Evolutionary conservation across 495 filamentous ascomycete genomes (phyloP).

Genomic region (Lindgomyces ingoldianus): DNA sequence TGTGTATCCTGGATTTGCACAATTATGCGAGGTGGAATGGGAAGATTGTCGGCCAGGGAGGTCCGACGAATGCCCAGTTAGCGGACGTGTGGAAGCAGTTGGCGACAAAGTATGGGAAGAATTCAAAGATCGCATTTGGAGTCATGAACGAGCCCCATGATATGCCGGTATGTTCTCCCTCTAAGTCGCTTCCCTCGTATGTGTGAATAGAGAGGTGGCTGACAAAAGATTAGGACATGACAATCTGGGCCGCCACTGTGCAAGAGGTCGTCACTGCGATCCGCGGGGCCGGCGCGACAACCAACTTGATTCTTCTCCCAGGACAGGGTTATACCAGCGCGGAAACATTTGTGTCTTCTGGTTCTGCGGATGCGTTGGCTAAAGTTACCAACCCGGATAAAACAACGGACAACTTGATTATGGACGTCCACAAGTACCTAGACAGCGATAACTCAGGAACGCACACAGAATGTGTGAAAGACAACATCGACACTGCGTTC

Average conservation of each 20-base stretch:
- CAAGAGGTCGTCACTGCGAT: constrained; percentile 62
- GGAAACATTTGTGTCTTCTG: constrained; percentile 48
- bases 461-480: constrained; percentile 53
- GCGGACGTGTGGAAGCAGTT: constrained; percentile 58
- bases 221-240: constrained; percentile 42
- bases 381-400: constrained; percentile 59
- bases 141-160: constrained; percentile 66
- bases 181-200: too few relatives aligned
- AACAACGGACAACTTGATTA: constrained; percentile 54
- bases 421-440: constrained; percentile 61
- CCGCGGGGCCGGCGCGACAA: constrained; percentile 57
- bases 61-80: constrained; percentile 59
- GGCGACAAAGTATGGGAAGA: constrained; percentile 54
- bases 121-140: constrained; percentile 58
- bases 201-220: too few relatives aligned
- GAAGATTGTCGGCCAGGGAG: constrained; percentile 59
- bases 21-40: constrained; percentile 65
- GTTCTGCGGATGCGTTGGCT: constrained; percentile 53
- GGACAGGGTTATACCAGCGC: constrained; percentile 55
- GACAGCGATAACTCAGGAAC: constrained; percentile 60
- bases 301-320: constrained; percentile 56
- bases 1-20: constrained; percentile 62
- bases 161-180: constrained; percentile 26
- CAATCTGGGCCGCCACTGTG: constrained; percentile 53
- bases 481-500: constrained; percentile 54